Evolutionary conservation across 352 stramenopile genomes (phyloP).

Genomic region (Pythium pyrilobum): DNA sequence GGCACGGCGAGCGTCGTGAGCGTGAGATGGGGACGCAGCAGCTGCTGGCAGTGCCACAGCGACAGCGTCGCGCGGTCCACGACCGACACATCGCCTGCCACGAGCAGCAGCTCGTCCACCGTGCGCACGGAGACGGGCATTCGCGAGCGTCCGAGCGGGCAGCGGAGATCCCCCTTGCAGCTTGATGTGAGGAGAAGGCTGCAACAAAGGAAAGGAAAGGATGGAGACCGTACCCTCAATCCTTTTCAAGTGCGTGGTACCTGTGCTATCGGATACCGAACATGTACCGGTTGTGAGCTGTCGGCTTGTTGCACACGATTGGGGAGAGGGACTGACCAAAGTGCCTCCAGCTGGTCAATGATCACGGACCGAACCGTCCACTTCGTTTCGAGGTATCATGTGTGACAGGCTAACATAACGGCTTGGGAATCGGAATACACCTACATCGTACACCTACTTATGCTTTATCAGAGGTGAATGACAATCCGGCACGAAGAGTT

Average conservation of each 20-base stretch:
- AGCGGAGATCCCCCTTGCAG: background rate
- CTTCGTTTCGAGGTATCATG: background rate
- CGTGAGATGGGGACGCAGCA: slow-evolving; percentile 46
- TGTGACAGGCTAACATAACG: too few relatives aligned
- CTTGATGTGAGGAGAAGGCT: background rate
- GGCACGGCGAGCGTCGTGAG: background rate
- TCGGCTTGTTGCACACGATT: too few relatives aligned
- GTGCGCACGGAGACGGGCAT: slow-evolving; percentile 1
- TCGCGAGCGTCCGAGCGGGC: too few relatives aligned
- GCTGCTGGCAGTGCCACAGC: slow-evolving; percentile 75
- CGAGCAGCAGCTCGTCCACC: slow-evolving; percentile 53
- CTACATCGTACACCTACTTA: background rate
- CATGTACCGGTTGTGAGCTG: background rate
- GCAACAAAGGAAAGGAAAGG: background rate
- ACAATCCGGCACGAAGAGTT: too few relatives aligned
- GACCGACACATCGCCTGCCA: slow-evolving; percentile 52
- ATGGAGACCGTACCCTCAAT: background rate
- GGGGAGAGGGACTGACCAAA: too few relatives aligned
- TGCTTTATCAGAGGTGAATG: background rate
- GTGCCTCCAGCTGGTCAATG: background rate
- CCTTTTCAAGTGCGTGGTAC: too few relatives aligned
- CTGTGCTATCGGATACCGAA: background rate
- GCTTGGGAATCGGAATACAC: too few relatives aligned
- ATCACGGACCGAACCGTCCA: background rate
- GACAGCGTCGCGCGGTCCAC: slow-evolving; percentile 73